Evolutionary conservation across 2,329 filamentous ascomycete species (phyloP), one percentile per base, ranked within the genome.

Genomic region (Bipolaris victoriae): DNA sequence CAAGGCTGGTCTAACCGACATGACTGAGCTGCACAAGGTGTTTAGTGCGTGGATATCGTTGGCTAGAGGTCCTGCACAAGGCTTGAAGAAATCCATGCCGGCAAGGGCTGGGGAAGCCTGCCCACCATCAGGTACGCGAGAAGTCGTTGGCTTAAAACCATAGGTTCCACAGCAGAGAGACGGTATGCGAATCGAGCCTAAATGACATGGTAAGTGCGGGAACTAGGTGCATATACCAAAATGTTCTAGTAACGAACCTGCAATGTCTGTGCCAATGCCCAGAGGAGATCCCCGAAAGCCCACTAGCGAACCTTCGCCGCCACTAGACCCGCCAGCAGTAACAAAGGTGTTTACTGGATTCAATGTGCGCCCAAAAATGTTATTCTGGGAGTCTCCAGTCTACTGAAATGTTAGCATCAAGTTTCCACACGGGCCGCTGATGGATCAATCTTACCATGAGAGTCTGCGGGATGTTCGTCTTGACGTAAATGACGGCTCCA

Each of bases 401-500:
- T 83, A 68, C 2, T 11, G 6, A 2, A 4, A 7, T 20, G 36
- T 41, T 29, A 40, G 18, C 22, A 15, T 31, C 10, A 13, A 31
- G 4, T 15, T 20, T 18, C 3, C 29, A 31, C 24, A 18, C 20
- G 11, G 4, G 7, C 11, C 15, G 36, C 2, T 7, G 18, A 11
- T 6, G 4, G 36, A 16, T 18, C 2, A 9, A 2, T 45, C 47
- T 81, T 49, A 86, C 86, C 85, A 89, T 88, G 78, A 88, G 84
- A 7, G 84, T 83, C 3, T 84, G 86, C 0, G 88, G 87, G 2
- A 90, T 76, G 63, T 88, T 89, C 0, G 88, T 90, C 74, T 90
- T 90, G 60, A 83, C 80, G 61, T 89, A 87, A n/a, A 88, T 72
- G 0, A 90, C 79, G 0, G 87, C 88, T 1, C 88, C 88, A 0